phyloP scores from a whole-genome alignment of 2,329 filamentous ascomycete genomes.

The Penicillium sp. region DNA sequence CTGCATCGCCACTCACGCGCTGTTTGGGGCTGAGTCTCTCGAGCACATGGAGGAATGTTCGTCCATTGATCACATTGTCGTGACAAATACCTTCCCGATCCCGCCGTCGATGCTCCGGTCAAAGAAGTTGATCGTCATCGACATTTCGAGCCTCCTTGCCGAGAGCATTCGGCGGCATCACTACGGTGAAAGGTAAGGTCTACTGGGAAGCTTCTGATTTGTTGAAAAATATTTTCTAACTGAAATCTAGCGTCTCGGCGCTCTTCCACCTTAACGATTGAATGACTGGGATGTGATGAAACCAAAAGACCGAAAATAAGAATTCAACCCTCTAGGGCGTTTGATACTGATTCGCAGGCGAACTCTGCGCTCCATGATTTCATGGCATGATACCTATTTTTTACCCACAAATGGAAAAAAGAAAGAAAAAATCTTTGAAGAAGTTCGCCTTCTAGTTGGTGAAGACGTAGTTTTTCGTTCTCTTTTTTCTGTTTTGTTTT shows the following conservation, averaged over 20 bases:
- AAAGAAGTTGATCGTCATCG: slow-evolving; percentile 84
- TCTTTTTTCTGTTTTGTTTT: neutral
- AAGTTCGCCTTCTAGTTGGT: slow-evolving; percentile 2
- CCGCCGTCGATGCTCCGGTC: slow-evolving; percentile 68
- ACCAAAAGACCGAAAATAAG: slow-evolving; percentile 1
- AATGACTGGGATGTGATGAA: slow-evolving; percentile 23
- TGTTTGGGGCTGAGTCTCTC: slow-evolving; percentile 87
- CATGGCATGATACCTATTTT: slow-evolving; percentile 27
- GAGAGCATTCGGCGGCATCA: slow-evolving; percentile 96
- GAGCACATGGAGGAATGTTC: slow-evolving; percentile 88
- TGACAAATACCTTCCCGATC: slow-evolving; percentile 97
- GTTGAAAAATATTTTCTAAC: neutral
- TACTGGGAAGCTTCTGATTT: slow-evolving; percentile 50
- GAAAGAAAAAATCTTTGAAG: slow-evolving; percentile 10
- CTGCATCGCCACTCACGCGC: slow-evolving; percentile 93
- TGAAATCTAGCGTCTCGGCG: slow-evolving; percentile 45
- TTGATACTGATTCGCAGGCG: slow-evolving; percentile 23
- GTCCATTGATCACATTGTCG: slow-evolving; percentile 89
- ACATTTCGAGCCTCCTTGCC: slow-evolving; percentile 81
- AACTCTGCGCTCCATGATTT: slow-evolving; percentile 15
- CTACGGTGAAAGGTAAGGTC: slow-evolving; percentile 76
- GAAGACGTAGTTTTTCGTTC: slow-evolving; percentile 2
- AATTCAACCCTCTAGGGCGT: slow-evolving; percentile 16
- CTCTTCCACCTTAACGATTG: slow-evolving; percentile 64
- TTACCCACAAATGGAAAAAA: slow-evolving; percentile 14